Conservation (phyloP, 371 early-diverging fungal genomes). For the Mortierella sp. region DNA sequence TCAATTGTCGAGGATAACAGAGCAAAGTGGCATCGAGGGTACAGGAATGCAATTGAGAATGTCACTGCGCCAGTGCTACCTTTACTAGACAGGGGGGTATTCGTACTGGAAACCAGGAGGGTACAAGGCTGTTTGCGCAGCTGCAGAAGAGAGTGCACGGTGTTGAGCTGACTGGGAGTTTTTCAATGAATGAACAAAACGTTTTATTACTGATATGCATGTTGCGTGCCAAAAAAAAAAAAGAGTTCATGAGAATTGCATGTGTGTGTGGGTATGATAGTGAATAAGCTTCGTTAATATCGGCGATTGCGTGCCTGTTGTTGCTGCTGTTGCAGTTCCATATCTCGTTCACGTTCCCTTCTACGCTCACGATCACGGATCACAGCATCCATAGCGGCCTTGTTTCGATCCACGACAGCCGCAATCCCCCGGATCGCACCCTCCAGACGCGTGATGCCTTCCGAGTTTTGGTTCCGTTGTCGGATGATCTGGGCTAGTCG, state of each 20-base stretch:
- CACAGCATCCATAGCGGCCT: slow-evolving; percentile 49
- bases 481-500: slow-evolving; percentile 42
- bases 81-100: slow-evolving; percentile 13
- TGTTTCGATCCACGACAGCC: slow-evolving; percentile 38
- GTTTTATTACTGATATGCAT: too few relatives aligned
- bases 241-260: neutral
- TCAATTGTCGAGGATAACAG: slow-evolving; percentile 64
- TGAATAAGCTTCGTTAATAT: neutral
- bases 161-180: too few relatives aligned
- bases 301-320: slow-evolving; percentile 12
- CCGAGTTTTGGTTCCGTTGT: slow-evolving; percentile 34
- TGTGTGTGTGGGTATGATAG: neutral
- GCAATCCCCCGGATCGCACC: slow-evolving; percentile 36
- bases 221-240: too few relatives aligned
- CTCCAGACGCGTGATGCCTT: slow-evolving; percentile 24
- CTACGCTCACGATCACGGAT: slow-evolving; percentile 47
- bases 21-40: slow-evolving; percentile 44
- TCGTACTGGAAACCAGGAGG: too few relatives aligned
- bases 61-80: too few relatives aligned
- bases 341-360: slow-evolving; percentile 36
- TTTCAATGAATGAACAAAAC: too few relatives aligned
- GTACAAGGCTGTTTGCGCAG: too few relatives aligned
- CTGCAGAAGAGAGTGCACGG: too few relatives aligned
- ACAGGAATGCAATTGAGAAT: too few relatives aligned
- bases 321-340: slow-evolving; percentile 20